phyloP scores from a whole-genome alignment of 345 rosid genomes.

The Psidium guajava region DNA sequence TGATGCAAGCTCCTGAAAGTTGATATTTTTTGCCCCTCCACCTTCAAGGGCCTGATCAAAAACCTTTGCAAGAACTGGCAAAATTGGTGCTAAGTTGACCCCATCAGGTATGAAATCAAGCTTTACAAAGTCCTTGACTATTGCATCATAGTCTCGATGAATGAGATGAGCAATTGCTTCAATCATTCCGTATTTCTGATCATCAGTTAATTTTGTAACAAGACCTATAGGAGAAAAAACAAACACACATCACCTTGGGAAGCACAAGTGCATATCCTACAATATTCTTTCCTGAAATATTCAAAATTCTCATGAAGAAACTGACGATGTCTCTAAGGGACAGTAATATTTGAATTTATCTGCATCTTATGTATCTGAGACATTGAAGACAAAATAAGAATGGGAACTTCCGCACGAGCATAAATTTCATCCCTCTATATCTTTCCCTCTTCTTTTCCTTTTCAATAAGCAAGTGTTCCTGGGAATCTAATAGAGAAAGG shows the following conservation, averaged over 20 bases:
- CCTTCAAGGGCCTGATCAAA: conserved; percentile 99
- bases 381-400: not conserved
- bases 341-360: not conserved
- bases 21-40: conserved; percentile 87
- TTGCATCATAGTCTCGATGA: conserved; percentile 81
- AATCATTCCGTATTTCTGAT: conserved; percentile 97
- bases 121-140: conserved; percentile 89
- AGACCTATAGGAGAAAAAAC: conserved; percentile 43
- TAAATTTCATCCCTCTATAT: not conserved
- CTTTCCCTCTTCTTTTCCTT: not conserved
- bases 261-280: not conserved
- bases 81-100: conserved; percentile 85
- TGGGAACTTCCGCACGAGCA: not conserved
- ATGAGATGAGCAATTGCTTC: conserved; percentile 98
- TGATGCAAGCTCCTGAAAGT: conserved; percentile 92
- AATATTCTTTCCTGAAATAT: not conserved
- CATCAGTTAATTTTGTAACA: conserved; percentile 87
- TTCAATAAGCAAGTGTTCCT: not conserved
- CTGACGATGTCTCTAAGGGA: not conserved
- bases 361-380: not conserved
- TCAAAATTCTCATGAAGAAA: not conserved
- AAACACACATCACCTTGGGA: not conserved
- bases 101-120: conserved; percentile 94
- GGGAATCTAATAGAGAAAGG: not conserved
- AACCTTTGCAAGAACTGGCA: conserved; percentile 92